A percentile compares a stretch with the other conserved stretches of the same genome.
Evolutionary conservation across 345 rosid genomes (phyloP).

Genomic region (Litchi chinensis): DNA sequence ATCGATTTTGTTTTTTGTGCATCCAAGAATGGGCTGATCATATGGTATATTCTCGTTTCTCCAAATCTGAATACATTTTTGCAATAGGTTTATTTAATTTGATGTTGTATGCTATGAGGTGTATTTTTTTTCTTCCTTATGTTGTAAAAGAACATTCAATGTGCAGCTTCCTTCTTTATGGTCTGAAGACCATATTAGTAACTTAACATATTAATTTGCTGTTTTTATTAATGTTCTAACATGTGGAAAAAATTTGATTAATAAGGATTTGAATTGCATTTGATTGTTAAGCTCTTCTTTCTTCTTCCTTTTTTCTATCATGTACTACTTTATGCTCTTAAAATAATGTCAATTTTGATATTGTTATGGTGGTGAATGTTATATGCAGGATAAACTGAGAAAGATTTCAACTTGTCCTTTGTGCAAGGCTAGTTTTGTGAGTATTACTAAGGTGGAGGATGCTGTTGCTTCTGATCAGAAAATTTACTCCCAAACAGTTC

Average conservation of each 20-base stretch:
- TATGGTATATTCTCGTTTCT: slow-evolving; percentile 51
- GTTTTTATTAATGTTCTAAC: too few relatives aligned
- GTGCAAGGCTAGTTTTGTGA: slow-evolving; percentile 71
- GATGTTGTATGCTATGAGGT: neutral
- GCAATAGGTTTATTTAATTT: slow-evolving; percentile 2
- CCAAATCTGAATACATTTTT: neutral
- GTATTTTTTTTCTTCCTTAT: neutral
- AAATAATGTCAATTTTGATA: neutral
- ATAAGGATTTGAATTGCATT: neutral
- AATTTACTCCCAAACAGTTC: slow-evolving; percentile 87
- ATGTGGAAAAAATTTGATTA: neutral
- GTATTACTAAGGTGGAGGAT: slow-evolving; percentile 76
- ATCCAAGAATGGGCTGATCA: slow-evolving; percentile 81
- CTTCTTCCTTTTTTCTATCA: neutral
- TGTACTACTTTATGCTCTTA: neutral
- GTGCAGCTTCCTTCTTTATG: neutral
- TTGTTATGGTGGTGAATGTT: slow-evolving; percentile 1
- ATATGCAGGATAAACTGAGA: slow-evolving; percentile 56
- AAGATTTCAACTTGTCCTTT: slow-evolving; percentile 77
- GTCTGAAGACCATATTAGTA: neutral
- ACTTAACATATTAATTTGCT: neutral
- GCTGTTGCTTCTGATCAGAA: slow-evolving; percentile 83
- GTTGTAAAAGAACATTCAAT: neutral
- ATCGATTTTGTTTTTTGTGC: slow-evolving; percentile 92
- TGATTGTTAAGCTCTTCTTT: neutral